Conservation (phyloP, 176 grass and related monocot genomes). For the Melocanna baccifera region DNA sequence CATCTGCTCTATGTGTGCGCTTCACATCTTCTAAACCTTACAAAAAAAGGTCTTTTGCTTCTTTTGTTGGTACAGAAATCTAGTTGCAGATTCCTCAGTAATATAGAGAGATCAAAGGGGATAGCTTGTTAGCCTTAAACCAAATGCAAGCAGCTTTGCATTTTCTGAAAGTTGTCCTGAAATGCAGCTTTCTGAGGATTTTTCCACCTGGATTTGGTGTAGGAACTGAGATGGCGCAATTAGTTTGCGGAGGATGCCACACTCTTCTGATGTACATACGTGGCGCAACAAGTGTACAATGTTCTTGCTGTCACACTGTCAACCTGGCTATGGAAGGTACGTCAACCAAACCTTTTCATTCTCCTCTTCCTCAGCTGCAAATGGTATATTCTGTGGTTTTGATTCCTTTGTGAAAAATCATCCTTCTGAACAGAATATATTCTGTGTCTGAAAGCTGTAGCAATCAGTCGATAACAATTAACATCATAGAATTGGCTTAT, state of each 20-base stretch:
- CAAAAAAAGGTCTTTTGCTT: background rate
- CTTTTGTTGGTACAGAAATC: background rate
- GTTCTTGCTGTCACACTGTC: conserved; percentile 95
- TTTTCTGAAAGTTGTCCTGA: conserved; percentile 9
- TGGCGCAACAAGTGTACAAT: conserved; percentile 88
- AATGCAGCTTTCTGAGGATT: background rate
- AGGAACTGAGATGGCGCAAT: conserved; percentile 97
- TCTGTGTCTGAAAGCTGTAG: background rate
- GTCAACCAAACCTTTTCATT: conserved; percentile 10
- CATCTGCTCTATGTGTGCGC: background rate
- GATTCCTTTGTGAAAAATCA: conserved; percentile 12
- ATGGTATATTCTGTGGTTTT: conserved; percentile 28
- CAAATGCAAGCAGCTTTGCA: background rate
- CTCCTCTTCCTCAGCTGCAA: conserved; percentile 16
- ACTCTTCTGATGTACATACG: conserved; percentile 98
- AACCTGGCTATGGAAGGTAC: conserved; percentile 94
- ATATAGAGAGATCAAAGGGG: conserved; percentile 2
- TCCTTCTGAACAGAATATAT: conserved; percentile 14
- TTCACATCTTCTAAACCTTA: conserved; percentile 23
- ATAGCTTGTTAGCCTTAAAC: background rate
- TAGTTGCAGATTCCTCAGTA: background rate
- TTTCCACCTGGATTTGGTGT: background rate
- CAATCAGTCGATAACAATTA: conserved; percentile 26
- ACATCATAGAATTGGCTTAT: conserved; percentile 30
- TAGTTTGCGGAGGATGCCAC: conserved; percentile 96